Evolutionary conservation across 1,284 basidiomycete genomes (phyloP), one percentile per base, ranked within the genome.

Genomic region (Baeospora myosura): DNA sequence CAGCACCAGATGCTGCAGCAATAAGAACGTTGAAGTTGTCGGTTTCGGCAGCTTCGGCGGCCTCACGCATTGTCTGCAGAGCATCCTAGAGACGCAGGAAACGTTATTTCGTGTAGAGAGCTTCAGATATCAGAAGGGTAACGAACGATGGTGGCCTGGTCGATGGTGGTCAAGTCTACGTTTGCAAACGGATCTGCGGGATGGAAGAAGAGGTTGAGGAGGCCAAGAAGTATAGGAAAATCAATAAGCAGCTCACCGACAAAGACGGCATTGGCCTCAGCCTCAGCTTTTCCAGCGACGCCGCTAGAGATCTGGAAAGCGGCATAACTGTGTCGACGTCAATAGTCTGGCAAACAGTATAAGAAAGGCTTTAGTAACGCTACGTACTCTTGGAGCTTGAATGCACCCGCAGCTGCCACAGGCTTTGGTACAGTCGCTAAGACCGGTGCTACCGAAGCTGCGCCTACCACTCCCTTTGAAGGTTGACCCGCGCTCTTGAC

Each of bases 241-340:
- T 21, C 10, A 40, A 2, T 5, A 21, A 20, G 5, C 8, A n/a
- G 36, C 48, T 36, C 37, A 49, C 52, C 49, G 26, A 66, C 61
- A 51, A 71, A 69, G 34, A 69, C 61, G 3, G 66, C 66, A 45
- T 64, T 61, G 2, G 69, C 69, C 45, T 68, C 47, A 0, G 65
- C 64, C 39, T 59, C 42, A 0, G 69, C 69, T 31, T 64, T 57
- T 3, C 70, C 70, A 7, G 58, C 66, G 7, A 59, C 56, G 21
- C 67, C 68, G 48, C 66, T 62, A 2, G 68, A 71, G 42, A 73
- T 72, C 53, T 72, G 69, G 64, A 73, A 69, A 28, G 60, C 55
- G 17, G 60, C 54, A 45, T 69, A 69, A 49, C 64, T 68, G 44
- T 14, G n/a, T n/a, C n/a, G n/a, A 37, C 8, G 21, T 41, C 12